Evolutionary conservation across 2,329 filamentous ascomycete species (phyloP).

Genomic region (Aspergillus aculeatus): DNA sequence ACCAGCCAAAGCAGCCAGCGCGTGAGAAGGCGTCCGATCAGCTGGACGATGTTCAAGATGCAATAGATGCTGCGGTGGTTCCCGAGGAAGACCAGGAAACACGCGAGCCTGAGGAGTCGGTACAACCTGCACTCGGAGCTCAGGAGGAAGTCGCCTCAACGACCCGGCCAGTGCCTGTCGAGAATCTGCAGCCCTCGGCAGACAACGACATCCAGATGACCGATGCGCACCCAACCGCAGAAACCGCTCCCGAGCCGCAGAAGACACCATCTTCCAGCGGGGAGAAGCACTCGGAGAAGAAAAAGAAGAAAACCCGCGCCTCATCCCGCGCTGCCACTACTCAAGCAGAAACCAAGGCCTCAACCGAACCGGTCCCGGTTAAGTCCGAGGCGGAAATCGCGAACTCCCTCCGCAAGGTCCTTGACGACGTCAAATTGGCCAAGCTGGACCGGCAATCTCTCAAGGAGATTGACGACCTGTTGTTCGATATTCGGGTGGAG

Average conservation of each 20-base stretch:
- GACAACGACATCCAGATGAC: constrained; percentile 19
- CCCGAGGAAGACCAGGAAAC: background rate
- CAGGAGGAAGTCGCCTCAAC: background rate
- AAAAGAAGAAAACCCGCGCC: constrained; percentile 1
- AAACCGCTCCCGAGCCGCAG: background rate
- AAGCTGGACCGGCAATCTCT: constrained; percentile 65
- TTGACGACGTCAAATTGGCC: constrained; percentile 60
- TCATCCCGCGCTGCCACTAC: background rate
- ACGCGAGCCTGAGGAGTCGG: background rate
- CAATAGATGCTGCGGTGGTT: background rate
- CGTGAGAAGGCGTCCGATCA: background rate
- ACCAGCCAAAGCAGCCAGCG: background rate
- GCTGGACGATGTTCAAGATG: background rate
- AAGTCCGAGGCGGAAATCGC: constrained; percentile 45
- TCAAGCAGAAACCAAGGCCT: constrained; percentile 3
- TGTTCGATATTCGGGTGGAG: constrained; percentile 75
- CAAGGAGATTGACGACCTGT: constrained; percentile 70
- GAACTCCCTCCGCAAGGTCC: constrained; percentile 53
- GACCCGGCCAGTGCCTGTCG: background rate
- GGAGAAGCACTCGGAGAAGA: background rate
- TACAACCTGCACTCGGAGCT: background rate
- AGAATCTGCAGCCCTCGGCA: background rate
- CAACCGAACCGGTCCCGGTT: background rate
- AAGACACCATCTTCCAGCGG: background rate
- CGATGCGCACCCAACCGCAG: constrained; percentile 4